Base-by-base conservation (phyloP, 768 basidiomycete species). In the Tylopilus balloui region DNA sequence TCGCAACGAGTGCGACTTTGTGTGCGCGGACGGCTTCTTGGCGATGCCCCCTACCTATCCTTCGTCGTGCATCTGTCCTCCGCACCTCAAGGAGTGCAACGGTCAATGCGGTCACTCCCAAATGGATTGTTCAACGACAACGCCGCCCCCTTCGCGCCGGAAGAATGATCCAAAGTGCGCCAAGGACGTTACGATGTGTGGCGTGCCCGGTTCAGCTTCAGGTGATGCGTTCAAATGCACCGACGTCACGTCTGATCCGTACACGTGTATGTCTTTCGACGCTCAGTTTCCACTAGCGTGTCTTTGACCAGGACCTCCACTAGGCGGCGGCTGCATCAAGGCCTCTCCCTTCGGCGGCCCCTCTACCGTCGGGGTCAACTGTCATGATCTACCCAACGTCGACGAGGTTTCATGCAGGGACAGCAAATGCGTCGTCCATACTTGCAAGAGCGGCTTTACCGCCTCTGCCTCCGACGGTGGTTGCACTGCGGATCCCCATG, bases 251-350 rank as follows among this genome's bases (percentile, higher is more conserved):
- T 57, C 42, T 14, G 64, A 67, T 48, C 44, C 60, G 11, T 57
- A 57, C 29, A 60, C 56, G 4, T 72, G 71, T 72, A 51, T 35
- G 71, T 68, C 12, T 28, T 45, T 47, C 14, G 4, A 8, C 28
- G 11, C 3, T 10, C 6, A 6, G 21, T 31, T 42, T 8, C 36
- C 12, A 21, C 5, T 6, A 4, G 6, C 3, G 3, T 20, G 8
- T 14, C 5, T 6, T 37, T 47, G 13, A 46, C 12, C 21, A 15
- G 19, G 1, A 7, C 24, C 19, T 35, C 39, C 5, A 21, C 7
- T 40, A 72, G 71, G 71, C 41, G 71, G 72, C 3, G 71, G 71
- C 1, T 72, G 71, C 37, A 54, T 59, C 44, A 50, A 60, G 36
- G 50, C 56, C 3, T 55, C 58, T 35, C 53, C 62, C 19, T 58